Percentiles rank a stretch among this genome's conserved stretches.
These are phyloP conservation scores for Zymoseptoria passerinii DNA, from an alignment of 2,329 filamentous ascomycete species.

Conservation along the genomic window DNA sequence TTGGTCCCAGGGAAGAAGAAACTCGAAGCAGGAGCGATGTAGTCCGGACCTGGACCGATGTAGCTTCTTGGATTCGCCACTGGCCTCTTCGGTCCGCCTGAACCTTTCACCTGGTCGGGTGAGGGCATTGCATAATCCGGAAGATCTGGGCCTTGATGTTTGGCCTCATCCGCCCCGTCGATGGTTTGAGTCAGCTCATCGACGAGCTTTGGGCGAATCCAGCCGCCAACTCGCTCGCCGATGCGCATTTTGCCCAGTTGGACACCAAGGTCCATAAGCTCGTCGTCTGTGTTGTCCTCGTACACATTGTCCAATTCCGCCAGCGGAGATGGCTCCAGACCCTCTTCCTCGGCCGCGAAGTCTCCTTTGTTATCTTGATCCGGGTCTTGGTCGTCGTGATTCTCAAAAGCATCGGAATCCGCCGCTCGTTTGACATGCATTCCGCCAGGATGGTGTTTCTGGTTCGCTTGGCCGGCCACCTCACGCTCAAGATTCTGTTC, in stretches of 20 bases:
- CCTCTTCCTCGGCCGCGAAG: constrained; percentile 47
- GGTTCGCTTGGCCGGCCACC: constrained; percentile 42
- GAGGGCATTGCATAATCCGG: neutral
- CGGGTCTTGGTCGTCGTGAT: constrained; percentile 22
- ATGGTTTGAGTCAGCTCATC: constrained; percentile 51
- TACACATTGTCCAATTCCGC: constrained; percentile 60
- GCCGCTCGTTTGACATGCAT: constrained; percentile 13
- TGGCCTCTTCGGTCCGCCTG: constrained; percentile 4
- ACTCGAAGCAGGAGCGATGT: constrained; percentile 58
- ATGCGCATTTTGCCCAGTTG: constrained; percentile 62
- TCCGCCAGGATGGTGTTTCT: constrained; percentile 19
- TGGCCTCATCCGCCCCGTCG: constrained; percentile 7
- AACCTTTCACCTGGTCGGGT: neutral
- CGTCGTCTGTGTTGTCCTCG: constrained; percentile 56
- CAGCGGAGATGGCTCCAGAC: constrained; percentile 55
- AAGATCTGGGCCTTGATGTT: constrained; percentile 20
- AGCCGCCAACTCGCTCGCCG: constrained; percentile 65
- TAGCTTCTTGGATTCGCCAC: constrained; percentile 37
- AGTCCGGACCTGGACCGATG: constrained; percentile 56
- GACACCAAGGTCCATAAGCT: constrained; percentile 64
- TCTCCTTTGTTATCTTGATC: constrained; percentile 47
- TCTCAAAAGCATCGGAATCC: neutral
- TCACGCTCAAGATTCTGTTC: constrained; percentile 63
- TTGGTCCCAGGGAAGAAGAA: constrained; percentile 54
- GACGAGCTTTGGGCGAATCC: constrained; percentile 60